Base-by-base conservation (phyloP, 2,329 filamentous ascomycete genomes). In the Diplocarpon rosae region DNA sequence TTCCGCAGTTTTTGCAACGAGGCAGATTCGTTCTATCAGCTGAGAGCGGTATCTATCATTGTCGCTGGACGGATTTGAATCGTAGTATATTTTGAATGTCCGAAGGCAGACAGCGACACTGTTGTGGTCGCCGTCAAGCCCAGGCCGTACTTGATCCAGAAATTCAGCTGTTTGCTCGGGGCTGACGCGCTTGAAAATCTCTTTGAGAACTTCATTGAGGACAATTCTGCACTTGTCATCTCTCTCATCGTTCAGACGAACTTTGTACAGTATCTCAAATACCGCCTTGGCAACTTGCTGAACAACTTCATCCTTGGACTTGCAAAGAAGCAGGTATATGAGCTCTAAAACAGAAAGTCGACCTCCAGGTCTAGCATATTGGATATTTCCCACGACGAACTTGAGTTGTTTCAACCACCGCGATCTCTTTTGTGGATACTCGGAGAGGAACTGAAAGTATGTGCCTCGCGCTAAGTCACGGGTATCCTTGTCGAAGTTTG, bases 331-430 rank as follows among this genome's bases (percentile, higher is more conserved):
- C 35, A 89, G 71, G 59, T 95, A 83, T 37, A 95, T 72, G 2
- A 90, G 79, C 65, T 98, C 92, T 77, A 98, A 86, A 24, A 95
- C 86, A 1, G 89, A 95, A 49, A 95, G 72, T 31, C 93, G 77
- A 24, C 92, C 92, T 48, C 92, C 85, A 54, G 88, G 80, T 56
- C 93, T 80, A 35, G 90, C 79, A 62, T 95, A 98, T 48, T 90
- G 82, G 52, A 98, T 70, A 59, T 98, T 98, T 56, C 85, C 85
- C 39, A 93, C 76, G 39, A 98, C 72, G 61, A 96, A 98, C 45
- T 75, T 78, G 40, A 95, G 73, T 60, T 96, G 90, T 62, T 94
- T 94, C 32, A 77, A 75, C 80, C 92, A 93, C 12, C 92, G 76
- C 51, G 80, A 84, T 64, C 88, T 89, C 57, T 84, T 87, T 62